These are phyloP conservation scores for Pelargonium australe DNA, from an alignment of 441 rosid genomes.

Conservation along the genomic window DNA sequence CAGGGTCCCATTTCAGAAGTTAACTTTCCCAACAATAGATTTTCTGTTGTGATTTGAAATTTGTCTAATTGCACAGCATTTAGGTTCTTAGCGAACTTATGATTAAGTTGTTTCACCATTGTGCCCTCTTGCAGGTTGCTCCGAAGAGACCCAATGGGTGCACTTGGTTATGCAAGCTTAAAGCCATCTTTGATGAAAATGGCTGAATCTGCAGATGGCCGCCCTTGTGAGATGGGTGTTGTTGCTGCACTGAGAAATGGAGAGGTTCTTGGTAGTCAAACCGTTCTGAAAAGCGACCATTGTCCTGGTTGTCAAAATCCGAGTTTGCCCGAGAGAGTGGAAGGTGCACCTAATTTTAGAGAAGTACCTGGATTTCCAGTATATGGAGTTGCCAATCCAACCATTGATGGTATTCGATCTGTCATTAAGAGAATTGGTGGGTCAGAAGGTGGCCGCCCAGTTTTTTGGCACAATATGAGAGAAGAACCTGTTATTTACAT, in stretches of 20 bases:
- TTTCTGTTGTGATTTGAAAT: constrained; percentile 13
- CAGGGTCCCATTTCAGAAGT: constrained; percentile 9
- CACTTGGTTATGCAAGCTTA: constrained; percentile 73
- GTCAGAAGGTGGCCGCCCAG: constrained; percentile 66
- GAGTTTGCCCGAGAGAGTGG: constrained; percentile 84
- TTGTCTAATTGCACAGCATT: constrained; percentile 1
- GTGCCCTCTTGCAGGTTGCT: constrained; percentile 57
- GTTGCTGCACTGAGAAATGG: constrained; percentile 95
- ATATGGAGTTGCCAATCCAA: constrained; percentile 99
- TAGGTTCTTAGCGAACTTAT: neutral
- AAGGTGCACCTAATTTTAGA: constrained; percentile 98
- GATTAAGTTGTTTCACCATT: constrained; percentile 18
- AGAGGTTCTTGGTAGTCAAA: constrained; percentile 95
- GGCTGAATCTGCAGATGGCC: constrained; percentile 82
- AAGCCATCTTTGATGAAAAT: constrained; percentile 74
- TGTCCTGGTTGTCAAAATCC: constrained; percentile 91
- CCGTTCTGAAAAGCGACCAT: constrained; percentile 97
- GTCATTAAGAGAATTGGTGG: constrained; percentile 83
- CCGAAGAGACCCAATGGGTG: constrained; percentile 99
- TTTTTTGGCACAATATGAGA: constrained; percentile 98
- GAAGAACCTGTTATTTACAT: constrained; percentile 99
- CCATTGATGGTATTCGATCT: constrained; percentile 86
- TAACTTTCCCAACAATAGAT: neutral
- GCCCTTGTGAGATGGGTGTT: constrained; percentile 85
- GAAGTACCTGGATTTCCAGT: constrained; percentile 98